Evolutionary conservation across 139 green algal genomes (phyloP).

Genomic region (Volvox reticuliferus): DNA sequence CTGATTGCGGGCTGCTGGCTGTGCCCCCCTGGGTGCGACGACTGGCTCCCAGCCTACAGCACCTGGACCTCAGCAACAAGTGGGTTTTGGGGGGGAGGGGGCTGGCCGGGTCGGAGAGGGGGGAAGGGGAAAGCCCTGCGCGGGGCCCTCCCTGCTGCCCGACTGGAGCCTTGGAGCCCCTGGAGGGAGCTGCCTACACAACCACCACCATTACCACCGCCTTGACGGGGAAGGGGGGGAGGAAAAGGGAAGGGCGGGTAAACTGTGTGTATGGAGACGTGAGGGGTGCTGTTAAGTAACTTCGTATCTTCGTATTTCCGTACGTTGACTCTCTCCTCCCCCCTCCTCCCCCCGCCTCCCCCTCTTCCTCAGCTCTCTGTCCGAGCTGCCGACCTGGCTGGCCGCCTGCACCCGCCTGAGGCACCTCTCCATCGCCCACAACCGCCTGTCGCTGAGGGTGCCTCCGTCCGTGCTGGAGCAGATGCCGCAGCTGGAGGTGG

Average conservation of each 20-base stretch:
- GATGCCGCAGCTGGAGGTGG: constrained; percentile 36
- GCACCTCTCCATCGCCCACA: constrained; percentile 36
- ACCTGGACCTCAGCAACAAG: constrained; percentile 35
- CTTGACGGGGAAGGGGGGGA: no score
- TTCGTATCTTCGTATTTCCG: no score
- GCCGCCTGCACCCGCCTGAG: constrained; percentile 18
- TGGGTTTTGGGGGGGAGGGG: not conserved
- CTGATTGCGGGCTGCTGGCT: constrained; percentile 31
- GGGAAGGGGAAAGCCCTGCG: no score
- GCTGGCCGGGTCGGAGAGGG: not conserved
- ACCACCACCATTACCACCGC: no score
- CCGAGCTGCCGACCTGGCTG: constrained; percentile 27
- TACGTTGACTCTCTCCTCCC: not conserved
- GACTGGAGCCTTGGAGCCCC: no score
- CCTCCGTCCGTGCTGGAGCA: constrained; percentile 26
- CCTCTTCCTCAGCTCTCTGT: not conserved
- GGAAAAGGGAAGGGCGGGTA: no score
- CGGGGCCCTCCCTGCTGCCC: no score
- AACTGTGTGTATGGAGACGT: no score
- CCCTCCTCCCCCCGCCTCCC: not conserved
- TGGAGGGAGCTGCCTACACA: no score
- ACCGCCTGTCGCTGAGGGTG: constrained; percentile 26
- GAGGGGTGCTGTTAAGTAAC: no score
- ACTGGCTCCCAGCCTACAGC: constrained; percentile 2
- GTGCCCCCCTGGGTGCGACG: constrained; percentile 42